A percentile compares a stretch with the other conserved stretches of the same genome.
Conservation (phyloP, 179 eudicot species). For the Patellifolia procumbens region DNA sequence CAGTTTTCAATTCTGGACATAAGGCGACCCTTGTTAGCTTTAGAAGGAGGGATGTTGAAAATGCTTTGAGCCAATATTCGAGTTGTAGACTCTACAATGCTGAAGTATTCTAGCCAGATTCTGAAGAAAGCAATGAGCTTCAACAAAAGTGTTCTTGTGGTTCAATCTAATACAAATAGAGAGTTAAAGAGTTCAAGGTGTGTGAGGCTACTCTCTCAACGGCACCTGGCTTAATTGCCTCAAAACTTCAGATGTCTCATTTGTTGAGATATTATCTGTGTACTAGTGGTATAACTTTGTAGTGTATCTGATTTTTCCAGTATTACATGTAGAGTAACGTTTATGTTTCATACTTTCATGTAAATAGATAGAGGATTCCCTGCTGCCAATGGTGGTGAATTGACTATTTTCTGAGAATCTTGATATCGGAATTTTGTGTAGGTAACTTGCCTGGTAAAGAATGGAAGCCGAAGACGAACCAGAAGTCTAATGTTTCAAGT, state of each 20-base stretch:
- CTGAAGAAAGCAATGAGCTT: background rate
- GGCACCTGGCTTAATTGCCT: background rate
- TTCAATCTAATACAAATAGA: background rate
- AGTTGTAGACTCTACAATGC: background rate
- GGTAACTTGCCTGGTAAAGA: slow-evolving; percentile 69
- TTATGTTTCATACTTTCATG: background rate
- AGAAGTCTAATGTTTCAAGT: slow-evolving; percentile 44
- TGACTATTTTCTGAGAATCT: background rate
- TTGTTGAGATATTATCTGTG: background rate
- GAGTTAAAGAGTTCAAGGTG: too few species aligned
- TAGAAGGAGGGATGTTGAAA: background rate
- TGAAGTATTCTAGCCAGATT: background rate
- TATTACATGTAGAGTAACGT: background rate
- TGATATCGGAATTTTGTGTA: slow-evolving; percentile 22
- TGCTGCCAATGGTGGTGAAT: background rate
- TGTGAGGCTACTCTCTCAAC: background rate
- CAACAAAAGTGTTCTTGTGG: background rate
- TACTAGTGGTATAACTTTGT: background rate
- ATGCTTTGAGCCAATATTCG: background rate
- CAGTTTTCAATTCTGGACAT: background rate
- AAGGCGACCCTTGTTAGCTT: background rate
- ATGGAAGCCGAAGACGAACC: slow-evolving; percentile 88
- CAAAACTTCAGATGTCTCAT: background rate
- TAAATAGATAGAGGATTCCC: background rate
- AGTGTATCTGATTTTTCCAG: background rate